Base-by-base conservation (phyloP, 495 filamentous ascomycete genomes). In the Cercophora newfieldiana region DNA sequence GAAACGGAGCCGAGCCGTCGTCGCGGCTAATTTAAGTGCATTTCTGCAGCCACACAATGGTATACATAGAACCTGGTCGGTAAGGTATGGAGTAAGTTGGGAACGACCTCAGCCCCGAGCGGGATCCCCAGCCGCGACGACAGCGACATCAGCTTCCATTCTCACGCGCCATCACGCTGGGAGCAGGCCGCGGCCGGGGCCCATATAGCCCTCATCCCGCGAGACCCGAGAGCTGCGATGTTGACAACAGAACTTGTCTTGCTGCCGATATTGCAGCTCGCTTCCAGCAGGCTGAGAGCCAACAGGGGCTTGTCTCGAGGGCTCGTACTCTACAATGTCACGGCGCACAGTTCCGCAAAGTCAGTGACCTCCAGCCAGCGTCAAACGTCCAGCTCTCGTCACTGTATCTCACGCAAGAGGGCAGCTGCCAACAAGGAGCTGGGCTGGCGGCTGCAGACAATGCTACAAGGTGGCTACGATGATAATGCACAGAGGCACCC, bases 1-100 rank as follows among this genome's bases (percentile, higher is more conserved):
- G 50, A 58, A 18, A 58, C 25, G 55, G 55, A 58, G 55, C 55
- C 55, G 55, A 58, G 55, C 55, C 55, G 55, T 58, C 29, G 55
- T 28, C 25, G 25, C 55, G 55, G 55, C 55, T 58, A 58, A 58
- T 58, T 58, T 58, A 30, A 29, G 55, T 37, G 55, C 29, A 21
- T 33, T 58, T 58, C 55, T 58, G 55, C 55, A 58, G 55, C 55
- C 55, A 58, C 55, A 37, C 26, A 14, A 53, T 53, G 50, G 55
- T 30, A 58, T 58, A 58, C 26, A 58, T 58, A 37, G 55, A 31
- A 31, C 55, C 51, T 12, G 51, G 51, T 55, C 51, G 1, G 18
- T 22, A 19, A n/a, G n/a, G n/a, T n/a, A n/a, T n/a, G n/a, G n/a
- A n/a, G n/a, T n/a, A n/a, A n/a, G n/a, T 19, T 49, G 44, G 16